Percentiles rank a stretch among this genome's conserved stretches.
Conservation (phyloP, 148 eudicot species). For the Persicaria maculosa region DNA sequence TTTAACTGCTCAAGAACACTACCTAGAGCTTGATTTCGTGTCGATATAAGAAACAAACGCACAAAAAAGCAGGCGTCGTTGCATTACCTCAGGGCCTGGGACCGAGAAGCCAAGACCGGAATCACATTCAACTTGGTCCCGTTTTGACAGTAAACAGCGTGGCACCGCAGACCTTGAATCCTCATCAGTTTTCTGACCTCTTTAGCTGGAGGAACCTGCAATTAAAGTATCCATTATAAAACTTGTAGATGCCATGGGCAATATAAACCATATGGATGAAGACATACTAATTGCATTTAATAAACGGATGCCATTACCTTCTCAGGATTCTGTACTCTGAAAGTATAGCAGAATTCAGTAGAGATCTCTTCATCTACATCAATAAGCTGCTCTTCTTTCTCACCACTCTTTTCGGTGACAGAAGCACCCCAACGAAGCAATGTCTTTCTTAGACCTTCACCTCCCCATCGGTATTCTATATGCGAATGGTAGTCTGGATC, state of each 20-base stretch:
- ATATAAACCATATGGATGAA: background rate
- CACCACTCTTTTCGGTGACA: slow-evolving; percentile 42
- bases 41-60: too few species aligned
- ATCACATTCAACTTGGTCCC: slow-evolving; percentile 72
- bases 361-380: slow-evolving; percentile 66
- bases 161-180: slow-evolving; percentile 92
- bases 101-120: slow-evolving; percentile 96
- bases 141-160: slow-evolving; percentile 67
- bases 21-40: too few species aligned
- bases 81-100: slow-evolving; percentile 83
- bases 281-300: background rate
- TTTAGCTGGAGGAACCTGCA: slow-evolving; percentile 71
- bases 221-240: slow-evolving; percentile 11
- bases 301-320: slow-evolving; percentile 33
- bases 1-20: too few species aligned
- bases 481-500: slow-evolving; percentile 93
- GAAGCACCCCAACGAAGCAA: slow-evolving; percentile 79
- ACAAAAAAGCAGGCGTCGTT: background rate
- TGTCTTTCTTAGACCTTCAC: slow-evolving; percentile 90
- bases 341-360: slow-evolving; percentile 71
- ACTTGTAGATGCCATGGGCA: background rate
- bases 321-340: slow-evolving; percentile 58
- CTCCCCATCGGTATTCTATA: slow-evolving; percentile 93
- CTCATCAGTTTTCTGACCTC: slow-evolving; percentile 75
- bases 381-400: slow-evolving; percentile 50